Evolutionary conservation across 257 asterid species (phyloP).

Genomic region (Petunia secreta): DNA sequence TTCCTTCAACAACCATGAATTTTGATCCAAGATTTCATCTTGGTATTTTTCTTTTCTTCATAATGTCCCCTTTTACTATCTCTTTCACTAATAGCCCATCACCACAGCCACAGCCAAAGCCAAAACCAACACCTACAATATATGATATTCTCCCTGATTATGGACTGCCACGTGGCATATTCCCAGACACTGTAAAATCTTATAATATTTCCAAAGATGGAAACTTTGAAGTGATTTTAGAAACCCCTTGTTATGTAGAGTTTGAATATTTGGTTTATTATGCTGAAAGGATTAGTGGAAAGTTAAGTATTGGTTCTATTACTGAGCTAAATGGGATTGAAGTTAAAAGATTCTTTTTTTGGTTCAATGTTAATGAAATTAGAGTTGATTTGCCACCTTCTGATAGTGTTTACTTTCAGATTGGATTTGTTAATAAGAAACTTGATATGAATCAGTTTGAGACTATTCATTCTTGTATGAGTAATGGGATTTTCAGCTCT

Average conservation of each 20-base stretch:
- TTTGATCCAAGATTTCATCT: conserved; percentile 25
- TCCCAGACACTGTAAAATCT: conserved; percentile 76
- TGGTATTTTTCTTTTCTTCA: conserved; percentile 13
- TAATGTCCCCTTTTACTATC: conserved; percentile 8
- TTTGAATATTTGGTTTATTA: conserved; percentile 86
- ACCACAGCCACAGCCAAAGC: conserved; percentile 6
- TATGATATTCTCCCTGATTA: conserved; percentile 64
- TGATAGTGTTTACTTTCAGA: conserved; percentile 73
- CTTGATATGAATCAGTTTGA: conserved; percentile 75
- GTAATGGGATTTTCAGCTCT: conserved; percentile 40
- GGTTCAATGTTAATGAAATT: conserved; percentile 90
- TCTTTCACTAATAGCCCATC: conserved; percentile 20
- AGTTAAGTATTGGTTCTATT: conserved; percentile 70
- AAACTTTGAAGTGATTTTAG: conserved; percentile 61
- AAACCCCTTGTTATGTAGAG: conserved; percentile 69
- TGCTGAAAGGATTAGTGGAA: conserved; percentile 73
- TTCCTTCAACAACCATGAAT: conserved; percentile 27
- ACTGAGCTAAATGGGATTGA: conserved; percentile 69
- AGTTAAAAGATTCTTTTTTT: conserved; percentile 73
- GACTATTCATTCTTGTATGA: conserved; percentile 75
- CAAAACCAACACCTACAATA: conserved; percentile 48
- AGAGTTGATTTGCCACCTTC: conserved; percentile 88
- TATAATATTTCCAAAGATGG: conserved; percentile 79
- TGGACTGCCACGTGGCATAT: conserved; percentile 86
- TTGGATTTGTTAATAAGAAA: conserved; percentile 82